Conservation (phyloP, 106 monocot genomes). For the Dactylorhiza incarnata region DNA sequence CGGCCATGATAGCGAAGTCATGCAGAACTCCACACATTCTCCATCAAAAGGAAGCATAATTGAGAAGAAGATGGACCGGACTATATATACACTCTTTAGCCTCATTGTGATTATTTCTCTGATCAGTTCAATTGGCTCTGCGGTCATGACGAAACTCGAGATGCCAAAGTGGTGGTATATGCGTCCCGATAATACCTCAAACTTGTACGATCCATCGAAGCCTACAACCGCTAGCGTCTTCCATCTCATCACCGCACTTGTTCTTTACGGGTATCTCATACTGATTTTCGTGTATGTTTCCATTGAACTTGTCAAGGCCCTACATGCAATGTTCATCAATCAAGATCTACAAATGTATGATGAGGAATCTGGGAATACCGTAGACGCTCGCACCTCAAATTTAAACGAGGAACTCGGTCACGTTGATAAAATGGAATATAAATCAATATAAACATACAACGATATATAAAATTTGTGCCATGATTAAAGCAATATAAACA, state of each 20-base stretch:
- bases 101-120: conserved; percentile 34
- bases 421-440: conserved; percentile 48
- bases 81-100: conserved; percentile 16
- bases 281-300: conserved; percentile 36
- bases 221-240: conserved; percentile 29
- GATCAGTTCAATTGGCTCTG: conserved; percentile 50
- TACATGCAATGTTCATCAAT: conserved; percentile 13
- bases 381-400: conserved; percentile 41
- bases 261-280: conserved; percentile 44
- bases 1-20: conserved; percentile 42
- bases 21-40: conserved; percentile 42
- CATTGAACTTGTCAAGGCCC: conserved; percentile 13
- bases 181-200: conserved; percentile 16
- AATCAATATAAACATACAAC: too few species aligned
- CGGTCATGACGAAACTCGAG: conserved; percentile 24
- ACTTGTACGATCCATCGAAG: conserved; percentile 29
- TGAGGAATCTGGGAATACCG: conserved; percentile 37
- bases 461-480: too few species aligned
- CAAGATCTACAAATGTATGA: conserved; percentile 18
- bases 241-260: conserved; percentile 43
- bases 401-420: conserved; percentile 49
- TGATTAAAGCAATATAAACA: too few species aligned
- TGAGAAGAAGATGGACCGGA: conserved; percentile 40
- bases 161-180: conserved; percentile 49
- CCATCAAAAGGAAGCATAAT: conserved; percentile 46